Conservation (phyloP, 345 rosid species). For the Raphanus raphanistrum region DNA sequence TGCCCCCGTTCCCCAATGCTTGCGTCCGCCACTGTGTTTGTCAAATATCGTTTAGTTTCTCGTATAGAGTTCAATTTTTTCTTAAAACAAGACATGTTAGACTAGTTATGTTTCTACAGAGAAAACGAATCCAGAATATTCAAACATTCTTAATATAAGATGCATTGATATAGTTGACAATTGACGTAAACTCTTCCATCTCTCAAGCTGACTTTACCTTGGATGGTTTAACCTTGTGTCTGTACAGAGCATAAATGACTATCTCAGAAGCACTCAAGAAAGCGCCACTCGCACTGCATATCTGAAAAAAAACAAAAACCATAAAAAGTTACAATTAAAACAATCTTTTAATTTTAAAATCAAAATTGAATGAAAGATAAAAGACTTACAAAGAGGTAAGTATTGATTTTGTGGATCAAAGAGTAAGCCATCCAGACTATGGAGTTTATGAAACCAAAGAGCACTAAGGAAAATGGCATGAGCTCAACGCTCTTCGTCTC, state of each 20-base stretch:
- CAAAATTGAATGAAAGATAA: not conserved
- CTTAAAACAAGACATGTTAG: too few species aligned
- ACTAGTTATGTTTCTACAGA: too few species aligned
- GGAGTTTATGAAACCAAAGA: not conserved
- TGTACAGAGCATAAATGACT: not conserved
- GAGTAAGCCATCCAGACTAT: not conserved
- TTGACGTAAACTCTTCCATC: not conserved
- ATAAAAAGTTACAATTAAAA: not conserved
- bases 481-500: not conserved
- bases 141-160: too few species aligned
- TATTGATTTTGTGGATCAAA: not conserved
- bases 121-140: too few species aligned
- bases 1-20: too few species aligned
- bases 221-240: not conserved
- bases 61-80: too few species aligned
- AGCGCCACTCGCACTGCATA: not conserved
- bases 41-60: too few species aligned
- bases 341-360: not conserved
- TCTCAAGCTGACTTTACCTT: not conserved
- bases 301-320: not conserved
- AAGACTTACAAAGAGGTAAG: not conserved
- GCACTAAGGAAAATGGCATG: not conserved
- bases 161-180: too few species aligned
- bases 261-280: not conserved
- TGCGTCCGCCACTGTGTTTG: too few species aligned